These are phyloP conservation scores for Seiridium unicorne DNA, from an alignment of 2,329 filamentous ascomycete genomes.

Conservation along the genomic window DNA sequence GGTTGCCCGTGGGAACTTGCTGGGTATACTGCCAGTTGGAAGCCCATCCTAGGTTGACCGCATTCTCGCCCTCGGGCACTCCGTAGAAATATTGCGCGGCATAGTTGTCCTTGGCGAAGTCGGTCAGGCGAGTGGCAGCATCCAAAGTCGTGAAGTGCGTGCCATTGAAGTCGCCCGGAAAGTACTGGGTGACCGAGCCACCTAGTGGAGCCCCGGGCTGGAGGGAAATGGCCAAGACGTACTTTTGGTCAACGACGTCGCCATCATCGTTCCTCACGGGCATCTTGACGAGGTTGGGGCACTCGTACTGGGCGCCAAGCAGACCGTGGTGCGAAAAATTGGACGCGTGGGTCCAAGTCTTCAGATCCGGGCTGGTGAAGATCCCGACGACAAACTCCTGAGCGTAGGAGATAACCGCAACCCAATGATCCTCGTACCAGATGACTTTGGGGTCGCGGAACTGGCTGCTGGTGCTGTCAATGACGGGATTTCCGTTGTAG, in stretches of 20 bases:
- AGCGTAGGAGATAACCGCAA: constrained; percentile 54
- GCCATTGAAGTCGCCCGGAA: constrained; percentile 61
- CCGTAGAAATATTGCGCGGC: constrained; percentile 56
- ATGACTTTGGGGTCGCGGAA: constrained; percentile 68
- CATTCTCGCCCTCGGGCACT: constrained; percentile 33
- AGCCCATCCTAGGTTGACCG: constrained; percentile 54
- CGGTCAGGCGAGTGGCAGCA: constrained; percentile 35
- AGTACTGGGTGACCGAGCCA: constrained; percentile 55
- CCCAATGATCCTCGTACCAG: constrained; percentile 56
- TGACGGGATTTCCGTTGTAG: constrained; percentile 60
- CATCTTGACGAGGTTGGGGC: constrained; percentile 59
- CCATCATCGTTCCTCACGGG: constrained; percentile 35
- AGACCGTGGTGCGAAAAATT: constrained; percentile 56
- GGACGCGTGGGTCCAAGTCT: constrained; percentile 54
- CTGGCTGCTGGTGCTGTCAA: constrained; percentile 50
- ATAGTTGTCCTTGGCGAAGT: constrained; percentile 53
- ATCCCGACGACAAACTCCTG: constrained; percentile 58
- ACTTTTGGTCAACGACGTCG: constrained; percentile 33
- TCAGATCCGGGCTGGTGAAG: constrained; percentile 59
- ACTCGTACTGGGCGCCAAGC: constrained; percentile 59
- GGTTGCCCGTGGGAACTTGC: constrained; percentile 49
- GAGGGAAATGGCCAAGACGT: constrained; percentile 49
- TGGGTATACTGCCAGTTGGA: constrained; percentile 60
- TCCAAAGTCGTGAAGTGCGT: constrained; percentile 54
- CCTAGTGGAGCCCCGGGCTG: constrained; percentile 58